phyloP scores from a whole-genome alignment of 805 yeast species.

The Starmerella tilneyi region DNA sequence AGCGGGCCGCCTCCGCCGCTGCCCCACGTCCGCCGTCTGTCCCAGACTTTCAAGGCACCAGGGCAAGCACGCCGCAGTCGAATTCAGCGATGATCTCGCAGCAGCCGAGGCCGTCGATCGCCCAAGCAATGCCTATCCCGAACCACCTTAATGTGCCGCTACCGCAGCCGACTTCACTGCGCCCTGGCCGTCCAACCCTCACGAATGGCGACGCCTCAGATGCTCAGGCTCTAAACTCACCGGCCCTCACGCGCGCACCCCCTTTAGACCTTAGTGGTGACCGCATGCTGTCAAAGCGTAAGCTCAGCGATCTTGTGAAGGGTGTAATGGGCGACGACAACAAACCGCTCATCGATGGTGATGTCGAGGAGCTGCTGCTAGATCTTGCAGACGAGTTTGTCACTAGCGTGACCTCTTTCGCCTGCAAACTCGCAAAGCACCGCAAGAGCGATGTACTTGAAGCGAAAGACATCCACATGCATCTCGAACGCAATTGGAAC shows the following conservation, averaged over 20 bases:
- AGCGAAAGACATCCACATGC: constrained; percentile 80
- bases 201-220: constrained; percentile 40
- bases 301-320: constrained; percentile 74
- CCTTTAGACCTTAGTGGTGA: constrained; percentile 60
- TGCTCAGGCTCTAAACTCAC: constrained; percentile 63
- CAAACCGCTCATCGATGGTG: constrained; percentile 85
- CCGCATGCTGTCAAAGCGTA: constrained; percentile 77
- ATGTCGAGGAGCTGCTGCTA: constrained; percentile 75
- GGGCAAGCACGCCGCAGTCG: constrained; percentile 4
- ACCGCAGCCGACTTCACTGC: constrained; percentile 54
- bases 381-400: constrained; percentile 96
- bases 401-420: constrained; percentile 79
- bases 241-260: constrained; percentile 67
- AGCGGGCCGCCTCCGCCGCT: not conserved
- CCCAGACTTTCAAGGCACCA: not conserved
- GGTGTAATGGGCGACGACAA: constrained; percentile 67
- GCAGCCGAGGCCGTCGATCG: constrained; percentile 9
- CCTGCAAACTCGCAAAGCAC: constrained; percentile 90
- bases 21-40: constrained; percentile 1
- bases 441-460: constrained; percentile 80
- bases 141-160: constrained; percentile 54
- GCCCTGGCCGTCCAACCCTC: constrained; percentile 68
- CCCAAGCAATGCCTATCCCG: constrained; percentile 41
- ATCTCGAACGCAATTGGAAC: constrained; percentile 88
- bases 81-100: not conserved